These are phyloP conservation scores for Torulaspora maleeae DNA, from an alignment of 805 yeast genomes.

Conservation along the genomic window DNA sequence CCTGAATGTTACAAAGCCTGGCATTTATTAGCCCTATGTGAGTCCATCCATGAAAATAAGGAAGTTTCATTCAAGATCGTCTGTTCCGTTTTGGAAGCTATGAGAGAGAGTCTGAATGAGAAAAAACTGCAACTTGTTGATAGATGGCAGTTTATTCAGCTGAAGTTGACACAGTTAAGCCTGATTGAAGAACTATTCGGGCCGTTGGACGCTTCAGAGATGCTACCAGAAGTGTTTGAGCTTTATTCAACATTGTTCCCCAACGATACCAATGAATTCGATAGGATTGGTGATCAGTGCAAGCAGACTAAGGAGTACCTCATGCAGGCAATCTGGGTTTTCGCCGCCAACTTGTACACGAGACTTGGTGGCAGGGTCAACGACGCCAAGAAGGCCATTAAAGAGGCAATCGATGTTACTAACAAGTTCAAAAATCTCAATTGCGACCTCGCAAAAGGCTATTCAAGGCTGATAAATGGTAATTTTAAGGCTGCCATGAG, in stretches of 20 bases:
- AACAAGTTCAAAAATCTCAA: slow-evolving; percentile 38
- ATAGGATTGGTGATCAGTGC: slow-evolving; percentile 14
- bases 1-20: slow-evolving; percentile 59
- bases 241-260: slow-evolving; percentile 49
- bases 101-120: slow-evolving; percentile 33
- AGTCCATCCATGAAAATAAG: slow-evolving; percentile 56
- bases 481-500: slow-evolving; percentile 47
- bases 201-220: slow-evolving; percentile 52
- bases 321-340: slow-evolving; percentile 66
- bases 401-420: slow-evolving; percentile 61
- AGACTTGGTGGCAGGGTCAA: slow-evolving; percentile 41
- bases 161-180: slow-evolving; percentile 71
- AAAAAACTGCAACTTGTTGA: slow-evolving; percentile 17
- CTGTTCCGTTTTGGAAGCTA: slow-evolving; percentile 46
- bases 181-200: slow-evolving; percentile 62
- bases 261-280: slow-evolving; percentile 8
- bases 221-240: slow-evolving; percentile 61
- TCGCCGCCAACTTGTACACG: slow-evolving; percentile 62
- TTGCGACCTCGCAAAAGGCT: slow-evolving; percentile 27
- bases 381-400: slow-evolving; percentile 67
- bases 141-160: slow-evolving; percentile 53
- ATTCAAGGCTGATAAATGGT: slow-evolving; percentile 37
- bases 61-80: slow-evolving; percentile 54
- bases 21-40: slow-evolving; percentile 61
- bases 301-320: slow-evolving; percentile 36